Evolutionary conservation across 768 basidiomycete genomes (phyloP).

Genomic region (Termitomyces sp.): DNA sequence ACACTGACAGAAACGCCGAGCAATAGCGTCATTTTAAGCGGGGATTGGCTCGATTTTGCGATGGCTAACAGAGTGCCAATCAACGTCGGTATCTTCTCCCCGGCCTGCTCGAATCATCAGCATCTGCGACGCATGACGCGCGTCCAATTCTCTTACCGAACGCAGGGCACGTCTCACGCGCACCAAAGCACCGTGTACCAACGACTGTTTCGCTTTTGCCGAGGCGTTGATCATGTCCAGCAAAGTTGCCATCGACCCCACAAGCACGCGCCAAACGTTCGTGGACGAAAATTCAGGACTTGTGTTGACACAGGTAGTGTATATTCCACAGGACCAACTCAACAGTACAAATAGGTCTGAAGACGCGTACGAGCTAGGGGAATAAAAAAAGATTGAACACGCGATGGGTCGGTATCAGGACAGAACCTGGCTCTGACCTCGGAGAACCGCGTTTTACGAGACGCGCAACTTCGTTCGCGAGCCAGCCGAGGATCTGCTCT

Average conservation of each 20-base stretch:
- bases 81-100: constrained; percentile 38
- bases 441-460: constrained; percentile 46
- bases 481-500: constrained; percentile 74
- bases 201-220: constrained; percentile 45
- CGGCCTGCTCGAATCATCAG: constrained; percentile 23
- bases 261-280: constrained; percentile 45
- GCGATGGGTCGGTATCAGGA: background rate
- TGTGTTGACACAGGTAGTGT: constrained; percentile 41
- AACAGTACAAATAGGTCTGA: constrained; percentile 64
- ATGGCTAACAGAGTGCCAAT: constrained; percentile 48
- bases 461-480: constrained; percentile 58
- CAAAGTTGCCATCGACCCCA: constrained; percentile 52
- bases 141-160: constrained; percentile 35
- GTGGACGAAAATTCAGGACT: constrained; percentile 41
- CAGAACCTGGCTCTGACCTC: constrained; percentile 39
- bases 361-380: constrained; percentile 45
- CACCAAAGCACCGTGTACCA: constrained; percentile 57
- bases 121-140: background rate
- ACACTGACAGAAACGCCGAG: constrained; percentile 71
- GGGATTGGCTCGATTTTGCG: constrained; percentile 41
- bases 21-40: constrained; percentile 39
- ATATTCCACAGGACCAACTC: constrained; percentile 65
- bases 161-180: constrained; percentile 63
- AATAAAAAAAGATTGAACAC: background rate
- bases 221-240: constrained; percentile 57